Evolutionary conservation across 495 filamentous ascomycete genomes (phyloP), one percentile per base, ranked within the genome.

Genomic region (Penicillium paxilli): DNA sequence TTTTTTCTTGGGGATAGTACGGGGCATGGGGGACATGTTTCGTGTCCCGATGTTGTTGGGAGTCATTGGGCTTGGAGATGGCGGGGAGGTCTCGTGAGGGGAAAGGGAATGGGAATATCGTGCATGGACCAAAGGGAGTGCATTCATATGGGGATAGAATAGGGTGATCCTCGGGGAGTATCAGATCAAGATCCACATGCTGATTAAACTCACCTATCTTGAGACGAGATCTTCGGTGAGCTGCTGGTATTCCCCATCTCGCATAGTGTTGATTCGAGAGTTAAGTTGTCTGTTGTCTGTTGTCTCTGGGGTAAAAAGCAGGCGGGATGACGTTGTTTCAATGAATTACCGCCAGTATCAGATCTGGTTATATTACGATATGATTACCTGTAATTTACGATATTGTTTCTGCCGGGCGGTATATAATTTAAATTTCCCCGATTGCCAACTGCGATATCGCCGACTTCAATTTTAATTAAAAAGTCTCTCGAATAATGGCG

Each of bases 151-250:
- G 6, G 35, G 9, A 16, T 16, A 19, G 8, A 19, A 19, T 6
- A 19, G 1, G 6, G 16, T 38, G 35, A 38, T 38, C 26, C 11
- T 28, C 11, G 5, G 11, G 35, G 16, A 5, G 16, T 38, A 28
- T 28, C 26, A 28, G 11, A 28, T 5, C 5, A 5, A 5, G 16
- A 16, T 38, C n/a, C 17, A 5, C 1, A 19, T 16, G 9, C 0
- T 5, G 0, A 5, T 7, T 38, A 58, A n/a, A n/a, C 69, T 66
- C 60, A 87, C 87, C 82, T 81, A 68, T 90, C 87, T 65, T 89
- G 87, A 20, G 84, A 79, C 30, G 87, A 87, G 51, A 90, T 85
- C 72, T 87, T 90, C 63, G 81, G 76, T 35, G 84, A 73, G 67
- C 85, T 88, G 58, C 68, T 67, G 8, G 78, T 67, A 68, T 88